Base-by-base conservation (phyloP, 306 rosid genomes). In the Lathyrus tuberosus region DNA sequence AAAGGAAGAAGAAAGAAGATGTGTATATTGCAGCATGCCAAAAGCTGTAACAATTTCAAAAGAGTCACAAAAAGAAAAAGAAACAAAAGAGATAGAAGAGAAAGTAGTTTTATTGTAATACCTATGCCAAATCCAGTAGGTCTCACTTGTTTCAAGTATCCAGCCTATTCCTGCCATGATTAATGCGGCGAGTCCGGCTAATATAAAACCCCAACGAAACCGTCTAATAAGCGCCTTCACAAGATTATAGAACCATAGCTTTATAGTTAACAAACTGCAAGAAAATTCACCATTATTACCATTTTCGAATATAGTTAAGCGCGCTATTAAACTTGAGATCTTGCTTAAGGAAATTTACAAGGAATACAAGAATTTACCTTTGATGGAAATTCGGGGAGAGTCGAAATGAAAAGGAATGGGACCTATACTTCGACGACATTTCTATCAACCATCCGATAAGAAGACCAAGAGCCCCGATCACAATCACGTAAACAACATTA, bases 101-200 rank as follows among this genome's bases (percentile, higher is more conserved):
- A 60, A 46, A 57, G 47, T 51, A 58, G 62, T n/a, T 4, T 24
- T 17, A 56, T 47, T 11, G 67, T 62, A 18, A 24, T 62, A 91
- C 99, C 97, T 95, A 56, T 91, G 97, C 99, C 99, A 95, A 69
- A 91, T 31, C 99, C 99, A 95, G 86, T 95, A 95, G 75, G 57
- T 91, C 70, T 83, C 81, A 77, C 92, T 86, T 60, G 80, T 86
- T 85, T 91, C 99, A 74, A 91, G 77, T 6, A 43, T 72, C 99
- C 99, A 84, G 80, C 99, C 91, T 46, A 53, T 60, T 78, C 81
- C 92, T 33, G 99, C 99, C 86, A 91, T 73, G 72, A 87, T 86
- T 80, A 95, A 75, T 37, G 91, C 73, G 5, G 51, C 30, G n/a
- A 85, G 81, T 60, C 97, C 99, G 16, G 84, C 92, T 38, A 91